Evolutionary conservation across 179 eudicot species (phyloP).

Genomic region (Vitellaria paradoxa): DNA sequence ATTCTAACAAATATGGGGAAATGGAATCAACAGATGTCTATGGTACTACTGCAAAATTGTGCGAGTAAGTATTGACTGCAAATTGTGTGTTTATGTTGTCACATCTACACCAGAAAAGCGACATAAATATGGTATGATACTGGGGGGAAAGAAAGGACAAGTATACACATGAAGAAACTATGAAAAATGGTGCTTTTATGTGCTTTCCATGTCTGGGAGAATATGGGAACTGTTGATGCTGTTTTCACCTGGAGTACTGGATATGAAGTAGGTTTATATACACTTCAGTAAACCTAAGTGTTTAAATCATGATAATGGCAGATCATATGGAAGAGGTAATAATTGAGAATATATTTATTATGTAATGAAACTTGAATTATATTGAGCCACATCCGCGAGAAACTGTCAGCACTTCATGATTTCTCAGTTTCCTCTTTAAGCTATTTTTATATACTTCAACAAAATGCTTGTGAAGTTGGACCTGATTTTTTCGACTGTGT

Average conservation of each 20-base stretch:
- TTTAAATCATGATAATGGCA: background rate
- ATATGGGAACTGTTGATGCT: background rate
- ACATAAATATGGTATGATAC: background rate
- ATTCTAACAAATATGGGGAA: conserved; percentile 31
- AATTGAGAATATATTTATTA: background rate
- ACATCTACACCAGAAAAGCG: background rate
- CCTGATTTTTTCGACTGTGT: background rate
- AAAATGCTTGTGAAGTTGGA: background rate
- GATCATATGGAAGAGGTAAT: background rate
- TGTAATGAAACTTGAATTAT: background rate
- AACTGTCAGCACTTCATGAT: background rate
- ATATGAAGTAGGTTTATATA: background rate
- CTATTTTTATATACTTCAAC: background rate
- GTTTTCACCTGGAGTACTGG: background rate
- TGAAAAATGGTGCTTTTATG: background rate
- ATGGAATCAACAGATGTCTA: conserved; percentile 32
- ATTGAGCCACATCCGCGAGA: background rate
- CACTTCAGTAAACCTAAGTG: background rate
- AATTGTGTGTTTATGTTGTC: background rate
- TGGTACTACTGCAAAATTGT: conserved; percentile 41
- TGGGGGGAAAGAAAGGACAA: background rate
- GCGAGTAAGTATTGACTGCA: conserved; percentile 36
- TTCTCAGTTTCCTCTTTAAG: background rate
- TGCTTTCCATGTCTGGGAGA: background rate
- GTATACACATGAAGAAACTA: background rate